Evolutionary conservation across 2,329 filamentous ascomycete species (phyloP), one percentile per base, ranked within the genome.

Genomic region (Colletotrichum simmondsii): DNA sequence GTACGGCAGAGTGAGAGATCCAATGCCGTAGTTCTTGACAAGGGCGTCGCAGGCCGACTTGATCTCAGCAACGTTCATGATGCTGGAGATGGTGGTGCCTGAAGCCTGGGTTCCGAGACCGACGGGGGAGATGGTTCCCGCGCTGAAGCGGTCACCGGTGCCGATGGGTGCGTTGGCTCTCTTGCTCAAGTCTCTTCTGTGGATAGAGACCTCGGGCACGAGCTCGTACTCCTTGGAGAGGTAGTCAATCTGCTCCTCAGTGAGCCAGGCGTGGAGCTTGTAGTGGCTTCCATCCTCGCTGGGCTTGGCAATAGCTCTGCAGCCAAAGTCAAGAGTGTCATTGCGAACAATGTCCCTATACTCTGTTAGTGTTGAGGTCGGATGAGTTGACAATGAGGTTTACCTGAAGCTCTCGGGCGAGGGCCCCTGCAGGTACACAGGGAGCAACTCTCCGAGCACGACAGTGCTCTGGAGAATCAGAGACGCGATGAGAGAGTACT

Each of bases 11-110:
- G 83, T 77, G 2, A 86, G 84, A 1, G 85, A 79, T 1, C 79
- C 80, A 71, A 87, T 79, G 4, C 83, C 79, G 75, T 87, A 87
- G 14, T 77, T 77, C 30, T 75, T 81, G 26, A 81, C 82, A 24
- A 88, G 83, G 49, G 80, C 84, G 32, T 83, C 76, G 46, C 87
- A 79, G 1, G 82, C 87, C 2, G 84, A 84, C 57, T 80, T 80
- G 65, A 88, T 80, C 75, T 88, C 87, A 12, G 76, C 75, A 49
- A 83, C 79, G 61, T 83, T 88, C 77, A 88, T 82, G 76, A 88
- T 84, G 64, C 81, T 83, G 54, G 79, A 73, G 65, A 87, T 81
- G 35, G 78, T 78, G 35, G 53, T 68, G 3, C 69, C 53, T 8
- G 61, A 46, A 28, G 64, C 42, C 14, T 12, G 70, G 81, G 80